A percentile compares a stretch with the other conserved stretches of the same genome.
Conservation (phyloP, 164 flowering plant species). For the Annona squamosa region DNA sequence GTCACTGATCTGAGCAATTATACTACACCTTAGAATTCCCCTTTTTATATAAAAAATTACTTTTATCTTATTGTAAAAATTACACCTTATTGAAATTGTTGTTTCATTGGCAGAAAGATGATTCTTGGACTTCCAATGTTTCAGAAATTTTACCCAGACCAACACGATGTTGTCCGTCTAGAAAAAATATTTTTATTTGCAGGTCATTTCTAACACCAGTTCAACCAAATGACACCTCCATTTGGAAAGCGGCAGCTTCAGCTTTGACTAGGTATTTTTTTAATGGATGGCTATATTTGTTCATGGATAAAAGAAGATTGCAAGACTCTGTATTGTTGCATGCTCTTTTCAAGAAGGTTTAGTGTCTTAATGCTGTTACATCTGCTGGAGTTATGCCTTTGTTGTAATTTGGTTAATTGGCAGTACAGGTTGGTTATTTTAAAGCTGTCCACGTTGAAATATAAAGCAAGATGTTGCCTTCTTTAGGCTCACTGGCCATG, state of each 20-base stretch:
- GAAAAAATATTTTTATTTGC: conserved; percentile 35
- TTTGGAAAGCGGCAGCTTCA: conserved; percentile 35
- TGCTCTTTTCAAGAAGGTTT: no score
- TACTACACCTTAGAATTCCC: neutral
- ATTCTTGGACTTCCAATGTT: conserved; percentile 36
- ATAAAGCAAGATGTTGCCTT: neutral
- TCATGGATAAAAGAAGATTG: neutral
- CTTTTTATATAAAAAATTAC: neutral
- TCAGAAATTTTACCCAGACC: conserved; percentile 25
- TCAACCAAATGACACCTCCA: conserved; percentile 25
- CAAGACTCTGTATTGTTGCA: neutral
- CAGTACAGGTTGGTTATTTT: neutral
- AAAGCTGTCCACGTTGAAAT: neutral
- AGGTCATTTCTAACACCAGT: conserved; percentile 41
- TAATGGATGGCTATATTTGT: neutral
- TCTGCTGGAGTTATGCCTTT: neutral
- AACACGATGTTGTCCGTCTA: conserved; percentile 20
- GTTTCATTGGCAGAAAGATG: conserved; percentile 28
- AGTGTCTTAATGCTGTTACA: neutral
- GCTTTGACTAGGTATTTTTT: conserved; percentile 41
- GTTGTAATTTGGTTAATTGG: neutral
- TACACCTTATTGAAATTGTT: neutral
- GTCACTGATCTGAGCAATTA: neutral
- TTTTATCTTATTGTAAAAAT: neutral
- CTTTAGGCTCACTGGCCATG: neutral